Conservation (phyloP, 805 yeast species). For the Cyberlindnera mississippiensis region DNA sequence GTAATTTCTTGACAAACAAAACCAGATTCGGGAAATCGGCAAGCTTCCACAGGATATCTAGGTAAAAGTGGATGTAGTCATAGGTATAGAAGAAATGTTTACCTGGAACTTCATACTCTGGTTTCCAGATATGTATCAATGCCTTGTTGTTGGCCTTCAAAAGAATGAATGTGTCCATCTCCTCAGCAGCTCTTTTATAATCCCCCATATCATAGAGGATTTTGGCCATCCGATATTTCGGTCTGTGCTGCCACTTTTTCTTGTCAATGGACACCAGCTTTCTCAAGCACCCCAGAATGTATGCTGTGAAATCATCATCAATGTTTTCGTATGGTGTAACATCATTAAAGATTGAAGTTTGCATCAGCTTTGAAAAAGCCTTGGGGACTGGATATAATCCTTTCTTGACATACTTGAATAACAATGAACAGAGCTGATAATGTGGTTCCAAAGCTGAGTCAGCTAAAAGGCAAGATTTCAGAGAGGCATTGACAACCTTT, state of each 20-base stretch:
- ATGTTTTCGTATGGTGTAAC: constrained; percentile 18
- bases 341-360: constrained; percentile 26
- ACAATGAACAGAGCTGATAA: constrained; percentile 54
- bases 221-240: constrained; percentile 66
- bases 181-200: constrained; percentile 50
- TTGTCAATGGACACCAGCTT: constrained; percentile 58
- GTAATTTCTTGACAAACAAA: constrained; percentile 63
- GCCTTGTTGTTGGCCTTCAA: constrained; percentile 65
- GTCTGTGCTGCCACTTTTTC: constrained; percentile 89
- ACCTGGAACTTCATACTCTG: constrained; percentile 89
- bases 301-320: constrained; percentile 23
- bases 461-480: constrained; percentile 40
- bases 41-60: constrained; percentile 48
- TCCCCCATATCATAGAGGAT: constrained; percentile 53
- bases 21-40: constrained; percentile 58
- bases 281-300: constrained; percentile 45
- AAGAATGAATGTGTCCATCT: constrained; percentile 60
- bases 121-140: constrained; percentile 87
- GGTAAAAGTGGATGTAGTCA: constrained; percentile 62
- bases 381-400: constrained; percentile 32
- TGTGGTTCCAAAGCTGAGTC: constrained; percentile 66
- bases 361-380: constrained; percentile 39
- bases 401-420: constrained; percentile 50
- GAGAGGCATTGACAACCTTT: constrained; percentile 38
- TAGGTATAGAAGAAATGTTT: constrained; percentile 79